phyloP scores from a whole-genome alignment of 768 basidiomycete genomes.

The Tricholoma flavovirens region DNA sequence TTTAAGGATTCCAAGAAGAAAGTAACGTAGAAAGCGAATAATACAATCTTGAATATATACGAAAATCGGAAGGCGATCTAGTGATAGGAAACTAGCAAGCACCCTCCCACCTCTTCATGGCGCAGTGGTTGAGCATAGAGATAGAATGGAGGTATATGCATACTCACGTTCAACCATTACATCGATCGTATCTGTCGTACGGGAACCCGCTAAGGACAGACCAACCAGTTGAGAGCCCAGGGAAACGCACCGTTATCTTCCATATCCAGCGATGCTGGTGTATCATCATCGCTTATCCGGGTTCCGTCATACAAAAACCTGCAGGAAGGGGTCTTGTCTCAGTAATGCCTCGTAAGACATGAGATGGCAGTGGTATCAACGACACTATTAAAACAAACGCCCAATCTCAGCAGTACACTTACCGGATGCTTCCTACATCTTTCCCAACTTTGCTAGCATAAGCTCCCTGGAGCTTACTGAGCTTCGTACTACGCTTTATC shows the following conservation, averaged over 20 bases:
- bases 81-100: not conserved
- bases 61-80: not conserved
- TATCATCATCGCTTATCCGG: slow-evolving; percentile 86
- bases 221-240: not conserved
- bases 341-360: not conserved
- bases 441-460: slow-evolving; percentile 93
- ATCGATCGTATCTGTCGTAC: slow-evolving; percentile 76
- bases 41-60: not conserved
- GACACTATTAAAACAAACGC: not conserved
- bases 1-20: not conserved
- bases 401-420: slow-evolving; percentile 22
- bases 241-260: slow-evolving; percentile 69
- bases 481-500: slow-evolving; percentile 89
- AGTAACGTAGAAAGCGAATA: not conserved
- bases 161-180: slow-evolving; percentile 92
- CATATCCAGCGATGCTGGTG: slow-evolving; percentile 80
- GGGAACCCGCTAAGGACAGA: not conserved
- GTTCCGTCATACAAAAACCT: slow-evolving; percentile 91
- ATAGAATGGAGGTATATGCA: not conserved
- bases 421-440: slow-evolving; percentile 86
- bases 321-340: not conserved
- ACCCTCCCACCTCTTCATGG: slow-evolving; percentile 3
- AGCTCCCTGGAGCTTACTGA: slow-evolving; percentile 88
- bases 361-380: slow-evolving; percentile 3
- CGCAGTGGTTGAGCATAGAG: not conserved